Base-by-base conservation (phyloP, 345 rosid genomes). In the Bruguiera sexangula region DNA sequence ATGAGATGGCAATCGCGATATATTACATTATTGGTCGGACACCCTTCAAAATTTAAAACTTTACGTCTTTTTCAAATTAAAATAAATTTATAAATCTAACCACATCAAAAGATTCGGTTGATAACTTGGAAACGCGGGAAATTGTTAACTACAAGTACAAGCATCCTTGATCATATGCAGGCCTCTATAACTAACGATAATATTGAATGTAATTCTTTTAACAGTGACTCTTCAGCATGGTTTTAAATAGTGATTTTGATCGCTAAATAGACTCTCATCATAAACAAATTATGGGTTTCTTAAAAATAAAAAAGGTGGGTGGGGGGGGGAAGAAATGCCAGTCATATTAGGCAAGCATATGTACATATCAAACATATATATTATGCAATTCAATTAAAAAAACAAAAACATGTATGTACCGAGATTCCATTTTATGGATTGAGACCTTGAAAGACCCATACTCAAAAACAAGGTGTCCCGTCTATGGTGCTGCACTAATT, bases 121-220 rank as follows among this genome's bases (percentile, higher is more conserved):
- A 76, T 79, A 82, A 69, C 90, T 87, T 89, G 79, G 77, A 75
- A 81, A 76, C 80, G 70, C 73, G 82, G 88, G 87, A 87, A 85
- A 78, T 83, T 83, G 92, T 85, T 89, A 74, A 79, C 89, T 83
- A 84, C 88, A 87, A 89, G 92, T 83, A 85, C 75, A 82, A 72
- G 85, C 87, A 81, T 85, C 80, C 76, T 56, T 43, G 77, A 76
- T 74, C 68, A 48, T 13, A 43, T 30, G 65, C 67, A 72, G 69
- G 20, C 73, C 64, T 56, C 60, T 15, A 22, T 43, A 11, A 15
- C 37, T 43, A 11, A 15, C 37, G 2, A 34, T 7, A 8, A 34
- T 34, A 43, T 13, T 11, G 3, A 39, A 39, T 13, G 50, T 13
- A 43, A 1, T 11, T 11, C 50, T 43, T 43, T 43, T 3, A 43